phyloP scores from a whole-genome alignment of 2,329 filamentous ascomycete species.

The Pezicula carpinea region DNA sequence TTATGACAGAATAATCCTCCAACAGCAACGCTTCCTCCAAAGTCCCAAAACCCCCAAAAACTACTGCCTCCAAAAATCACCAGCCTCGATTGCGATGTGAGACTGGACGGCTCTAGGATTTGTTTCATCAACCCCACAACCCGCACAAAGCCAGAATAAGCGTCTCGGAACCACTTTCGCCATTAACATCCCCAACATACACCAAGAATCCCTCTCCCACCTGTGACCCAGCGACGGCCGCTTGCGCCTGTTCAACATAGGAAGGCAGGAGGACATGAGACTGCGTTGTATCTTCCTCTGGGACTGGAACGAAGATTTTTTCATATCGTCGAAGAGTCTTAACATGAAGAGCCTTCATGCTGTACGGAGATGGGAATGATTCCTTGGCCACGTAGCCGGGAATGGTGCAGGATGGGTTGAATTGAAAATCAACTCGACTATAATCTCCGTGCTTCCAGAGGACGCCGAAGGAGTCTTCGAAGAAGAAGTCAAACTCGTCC shows the following conservation, averaged over 20 bases:
- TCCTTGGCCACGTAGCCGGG: slow-evolving; percentile 1
- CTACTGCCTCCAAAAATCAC: too few species aligned
- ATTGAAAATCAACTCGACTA: slow-evolving; percentile 12
- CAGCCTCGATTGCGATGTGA: too few species aligned
- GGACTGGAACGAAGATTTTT: slow-evolving; percentile 23
- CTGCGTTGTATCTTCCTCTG: slow-evolving; percentile 10
- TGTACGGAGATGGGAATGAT: slow-evolving; percentile 19
- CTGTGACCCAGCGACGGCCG: slow-evolving; percentile 21
- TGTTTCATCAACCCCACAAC: slow-evolving; percentile 6
- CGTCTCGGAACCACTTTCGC: slow-evolving; percentile 14
- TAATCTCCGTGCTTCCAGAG: slow-evolving; percentile 22
- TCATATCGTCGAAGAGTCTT: slow-evolving; percentile 18
- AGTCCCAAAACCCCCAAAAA: too few species aligned
- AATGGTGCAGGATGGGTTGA: slow-evolving; percentile 15
- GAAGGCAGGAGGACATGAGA: slow-evolving; percentile 12
- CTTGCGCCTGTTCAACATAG: slow-evolving; percentile 15
- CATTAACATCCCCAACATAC: slow-evolving; percentile 28
- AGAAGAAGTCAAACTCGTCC: slow-evolving; percentile 18
- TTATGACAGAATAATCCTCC: too few species aligned
- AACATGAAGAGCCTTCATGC: slow-evolving; percentile 28
- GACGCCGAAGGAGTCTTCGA: slow-evolving; percentile 16
- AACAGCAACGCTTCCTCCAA: too few species aligned
- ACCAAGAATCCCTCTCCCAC: slow-evolving; percentile 23
- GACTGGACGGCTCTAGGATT: too few species aligned
- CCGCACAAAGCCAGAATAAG: slow-evolving; percentile 25